Evolutionary conservation across 768 basidiomycete genomes (phyloP).

Genomic region (Kwoniella dendrophila): DNA sequence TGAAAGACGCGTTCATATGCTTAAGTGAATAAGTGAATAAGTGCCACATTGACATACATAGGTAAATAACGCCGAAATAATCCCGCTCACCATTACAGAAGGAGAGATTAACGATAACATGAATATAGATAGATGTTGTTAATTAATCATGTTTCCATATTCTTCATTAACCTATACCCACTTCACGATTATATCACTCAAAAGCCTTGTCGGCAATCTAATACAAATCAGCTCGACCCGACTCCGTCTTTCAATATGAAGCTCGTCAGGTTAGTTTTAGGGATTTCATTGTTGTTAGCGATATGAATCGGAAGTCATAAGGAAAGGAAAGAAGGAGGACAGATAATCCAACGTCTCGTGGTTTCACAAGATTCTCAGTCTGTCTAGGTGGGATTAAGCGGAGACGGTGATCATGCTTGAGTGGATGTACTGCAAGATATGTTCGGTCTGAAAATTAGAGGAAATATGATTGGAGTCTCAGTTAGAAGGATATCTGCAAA

Average conservation of each 20-base stretch:
- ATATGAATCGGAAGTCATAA: background rate
- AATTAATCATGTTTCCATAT: no score
- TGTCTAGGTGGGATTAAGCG: background rate
- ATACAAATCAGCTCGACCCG: conserved; percentile 26
- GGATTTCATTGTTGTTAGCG: background rate
- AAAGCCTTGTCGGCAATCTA: conserved; percentile 8
- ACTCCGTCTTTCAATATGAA: conserved; percentile 64
- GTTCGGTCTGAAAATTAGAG: no score
- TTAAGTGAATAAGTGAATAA: background rate
- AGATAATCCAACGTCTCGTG: no score
- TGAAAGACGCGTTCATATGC: background rate
- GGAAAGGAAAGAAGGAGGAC: background rate
- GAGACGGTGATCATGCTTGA: background rate
- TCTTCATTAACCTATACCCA: background rate
- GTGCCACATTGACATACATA: conserved; percentile 12
- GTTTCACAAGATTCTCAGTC: background rate
- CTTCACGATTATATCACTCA: background rate
- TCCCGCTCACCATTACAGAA: background rate
- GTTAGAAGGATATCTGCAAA: background rate
- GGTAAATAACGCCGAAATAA: background rate
- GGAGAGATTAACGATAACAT: conserved; percentile 3
- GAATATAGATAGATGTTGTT: no score
- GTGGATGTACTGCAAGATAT: conserved; percentile 1
- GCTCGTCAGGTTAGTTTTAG: conserved; percentile 78
- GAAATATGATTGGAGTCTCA: background rate